Base-by-base conservation (phyloP, 371 early-diverging fungal species). In the Nematocida minor region DNA sequence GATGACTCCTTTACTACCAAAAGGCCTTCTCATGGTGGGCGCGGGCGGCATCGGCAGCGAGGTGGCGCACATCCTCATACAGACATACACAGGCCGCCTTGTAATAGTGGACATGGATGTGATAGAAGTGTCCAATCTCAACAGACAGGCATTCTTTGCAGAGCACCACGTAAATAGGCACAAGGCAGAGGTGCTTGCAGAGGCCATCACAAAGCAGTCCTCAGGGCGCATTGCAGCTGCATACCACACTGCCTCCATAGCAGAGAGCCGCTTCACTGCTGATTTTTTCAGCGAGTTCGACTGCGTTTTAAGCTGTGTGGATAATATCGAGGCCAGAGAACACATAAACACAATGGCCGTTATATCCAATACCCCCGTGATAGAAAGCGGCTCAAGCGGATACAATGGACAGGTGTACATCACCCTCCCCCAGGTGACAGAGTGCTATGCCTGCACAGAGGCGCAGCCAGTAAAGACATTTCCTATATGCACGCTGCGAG, bases 1-100 rank as follows among this genome's bases (percentile, higher is more conserved):
- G 2, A 67, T 64, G 3, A 4, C 11, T 18, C 44, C 44, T 42
- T 42, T 6, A 7, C 3, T 70, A 9, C 48, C 38, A 32, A 27
- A 55, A 9, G 6, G 31, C 46, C 11, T 82, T 29, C 66, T 84
- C 29, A 67, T 84, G 1, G 79, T 83, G 11, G 85, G 85, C 2
- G 67, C 74, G 60, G 99, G 99, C 68, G 99, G 99, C 6, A 93
- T 97, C 66, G 99, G 98, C 36, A 96, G 97, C 83, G 99, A 99
- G 84, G 83, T 99, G 41, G 87, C 95, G 20, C 96, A 99, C 84
- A 6, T 82, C 51, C 67, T 84, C 9, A 38, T 55, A 7, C 6
- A 49, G 27, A 6, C 32, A 9, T 60, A 62, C 20, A 14, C 38
- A 16, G 53, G 47, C 18, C 54, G 66, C 11, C 54, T 84, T 20